Evolutionary conservation across 1,284 basidiomycete genomes (phyloP), one percentile per base, ranked within the genome.

Genomic region (Fistulinella cinereoalba): DNA sequence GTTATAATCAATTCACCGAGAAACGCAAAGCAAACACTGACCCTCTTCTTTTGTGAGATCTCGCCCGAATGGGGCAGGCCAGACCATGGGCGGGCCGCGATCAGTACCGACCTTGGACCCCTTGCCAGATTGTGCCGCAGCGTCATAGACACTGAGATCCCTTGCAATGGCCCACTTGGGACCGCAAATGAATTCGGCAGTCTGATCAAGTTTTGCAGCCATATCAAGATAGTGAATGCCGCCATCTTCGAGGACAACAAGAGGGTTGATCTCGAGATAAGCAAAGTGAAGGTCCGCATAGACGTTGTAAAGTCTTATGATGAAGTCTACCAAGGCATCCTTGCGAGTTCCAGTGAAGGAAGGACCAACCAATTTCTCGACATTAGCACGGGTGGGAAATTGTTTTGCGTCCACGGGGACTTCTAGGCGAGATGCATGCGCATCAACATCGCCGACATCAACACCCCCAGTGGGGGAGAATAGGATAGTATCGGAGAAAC

Each of bases 381-480:
- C 83, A 54, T 73, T 73, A 46, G 85, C 79, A 60, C 92, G 88
- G 2, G 83, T 75, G 38, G 93, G 94, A 81, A 96, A 93, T 31
- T 77, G 71, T 49, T 79, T 72, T 56, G 74, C 76, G 18, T 58
- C 60, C 60, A 97, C 92, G 49, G 88, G 85, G 57, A 98, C 75
- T 58, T 87, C 80, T 54, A 99, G 85, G 64, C 90, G 87, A 66
- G 96, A 84, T 3, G 96, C 96, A 73, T 99, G 98, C 61, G 94
- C 88, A 64, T 99, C 94, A 62, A 99, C 97, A 73, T 99, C 96
- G 57, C 96, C 96, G 58, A 99, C 88, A 64, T 99, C 96, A 44
- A 99, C 94, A 80, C 97, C 96, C 61, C 96, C 97, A 69, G 97
- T 94, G 71, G 97, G 95, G 40, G 96, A 97, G 81, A 99, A 99